Evolutionary conservation across 495 filamentous ascomycete genomes (phyloP), one percentile per base, ranked within the genome.

Genomic region (Jackrogersella multiformis): DNA sequence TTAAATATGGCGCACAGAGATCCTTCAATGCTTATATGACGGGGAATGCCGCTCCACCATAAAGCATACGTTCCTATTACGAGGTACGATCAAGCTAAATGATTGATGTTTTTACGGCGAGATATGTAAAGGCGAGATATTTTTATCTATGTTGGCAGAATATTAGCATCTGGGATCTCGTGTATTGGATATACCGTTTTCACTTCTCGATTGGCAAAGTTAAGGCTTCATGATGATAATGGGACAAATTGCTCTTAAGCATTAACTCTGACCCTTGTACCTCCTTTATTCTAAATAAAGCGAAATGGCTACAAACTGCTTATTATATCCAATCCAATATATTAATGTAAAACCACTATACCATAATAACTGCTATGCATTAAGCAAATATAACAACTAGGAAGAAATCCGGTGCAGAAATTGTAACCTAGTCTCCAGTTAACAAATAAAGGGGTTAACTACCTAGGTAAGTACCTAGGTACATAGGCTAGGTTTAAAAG

Each of bases 11-110:
- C 45, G n/a, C 38, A 34, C 54, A 83, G 81, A 78, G 73, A 74
- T 58, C 81, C 3, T 83, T 83, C 42, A 76, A 69, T 8, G 79
- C 73, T 7, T 83, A 79, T 60, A 83, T 83, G 79, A 71, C 78
- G 2, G 79, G 78, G 8, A 80, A 82, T 59, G 51, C 71, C 5
- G 68, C 73, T 10, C 70, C 73, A 7, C 73, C 70, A 20, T 75
- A 57, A 68, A 56, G 13, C 10, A 36, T 42, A 6, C 18, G 16
- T 23, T 53, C 6, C 3, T 12, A 18, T 18, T 28, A 20, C 9
- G 3, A 7, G 26, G 7, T 8, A 39, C n/a, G 4, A 18, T 10
- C n/a, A 46, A 28, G n/a, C n/a, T 38, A 36, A 36, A 41, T 23
- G 9, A 23, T 30, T 23, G 30, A 53, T 32, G 28, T 26, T 35